Percentiles rank a stretch among this genome's conserved stretches.
Evolutionary conservation across 192 early-diverging fungal genomes (phyloP).

Genomic region (Chytriomyces sp.): DNA sequence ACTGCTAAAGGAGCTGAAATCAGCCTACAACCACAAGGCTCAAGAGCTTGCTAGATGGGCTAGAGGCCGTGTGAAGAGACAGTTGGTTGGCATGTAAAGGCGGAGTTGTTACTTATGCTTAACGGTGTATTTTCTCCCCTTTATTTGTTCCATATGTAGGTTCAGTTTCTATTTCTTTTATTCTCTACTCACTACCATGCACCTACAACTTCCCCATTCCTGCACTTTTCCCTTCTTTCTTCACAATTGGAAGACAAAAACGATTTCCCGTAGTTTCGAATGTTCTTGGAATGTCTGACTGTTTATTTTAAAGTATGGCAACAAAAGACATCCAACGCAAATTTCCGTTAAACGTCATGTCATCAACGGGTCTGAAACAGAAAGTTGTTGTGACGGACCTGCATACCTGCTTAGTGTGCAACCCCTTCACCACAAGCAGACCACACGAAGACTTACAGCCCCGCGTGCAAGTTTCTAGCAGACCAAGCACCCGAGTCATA

Average conservation of each 20-base stretch:
- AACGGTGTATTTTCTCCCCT: neutral
- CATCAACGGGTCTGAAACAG: too few species aligned
- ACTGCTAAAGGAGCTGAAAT: conserved; percentile 80
- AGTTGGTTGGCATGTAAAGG: conserved; percentile 20
- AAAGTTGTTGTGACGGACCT: too few species aligned
- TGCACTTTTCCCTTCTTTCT: neutral
- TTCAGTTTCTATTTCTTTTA: neutral
- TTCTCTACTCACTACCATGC: neutral
- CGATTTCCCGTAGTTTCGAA: neutral
- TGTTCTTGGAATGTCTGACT: too few species aligned
- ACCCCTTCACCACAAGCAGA: too few species aligned
- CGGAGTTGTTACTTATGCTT: neutral
- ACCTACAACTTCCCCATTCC: neutral
- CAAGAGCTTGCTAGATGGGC: conserved; percentile 70
- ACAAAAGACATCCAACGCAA: too few species aligned
- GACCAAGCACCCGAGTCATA: too few species aligned
- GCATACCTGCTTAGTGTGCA: too few species aligned
- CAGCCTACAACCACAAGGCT: conserved; percentile 54
- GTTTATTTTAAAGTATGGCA: too few species aligned
- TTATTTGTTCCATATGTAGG: neutral
- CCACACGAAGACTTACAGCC: too few species aligned
- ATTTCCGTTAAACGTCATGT: too few species aligned
- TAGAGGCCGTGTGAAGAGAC: conserved; percentile 40
- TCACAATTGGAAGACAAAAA: too few species aligned
- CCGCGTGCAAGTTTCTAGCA: too few species aligned